These are phyloP conservation scores for Colletotrichum musae DNA, from an alignment of 2,329 filamentous ascomycete genomes.

Conservation along the genomic window DNA sequence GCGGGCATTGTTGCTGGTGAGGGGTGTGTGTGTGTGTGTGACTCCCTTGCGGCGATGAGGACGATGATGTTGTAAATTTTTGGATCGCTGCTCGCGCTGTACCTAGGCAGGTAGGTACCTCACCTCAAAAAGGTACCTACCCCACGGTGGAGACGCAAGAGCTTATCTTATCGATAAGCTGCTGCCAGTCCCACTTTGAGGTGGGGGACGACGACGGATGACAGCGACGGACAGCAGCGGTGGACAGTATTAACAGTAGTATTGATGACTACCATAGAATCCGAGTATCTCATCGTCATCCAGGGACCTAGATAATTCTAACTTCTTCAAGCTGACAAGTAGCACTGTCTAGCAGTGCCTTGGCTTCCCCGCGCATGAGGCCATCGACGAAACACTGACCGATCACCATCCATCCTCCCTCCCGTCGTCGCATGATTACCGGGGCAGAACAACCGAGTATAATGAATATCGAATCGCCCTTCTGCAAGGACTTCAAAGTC, in stretches of 20 bases:
- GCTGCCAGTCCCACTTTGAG: no score
- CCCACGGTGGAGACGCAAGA: no score
- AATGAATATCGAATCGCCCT: constrained; percentile 25
- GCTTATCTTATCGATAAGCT: no score
- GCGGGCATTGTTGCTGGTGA: constrained; percentile 25
- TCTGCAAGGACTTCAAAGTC: constrained; percentile 15
- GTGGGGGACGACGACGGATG: no score
- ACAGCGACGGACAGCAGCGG: no score
- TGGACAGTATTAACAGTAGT: no score
- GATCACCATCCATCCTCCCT: constrained; percentile 9
- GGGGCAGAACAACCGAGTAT: constrained; percentile 27
- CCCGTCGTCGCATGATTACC: constrained; percentile 13
- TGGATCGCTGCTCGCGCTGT: constrained; percentile 17
- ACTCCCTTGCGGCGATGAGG: constrained; percentile 6
- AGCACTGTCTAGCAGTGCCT: not conserved
- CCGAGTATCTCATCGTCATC: not conserved
- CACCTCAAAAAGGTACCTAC: no score
- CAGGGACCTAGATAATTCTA: not conserved
- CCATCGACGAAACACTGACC: constrained; percentile 32
- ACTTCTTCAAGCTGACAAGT: not conserved
- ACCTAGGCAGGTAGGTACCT: no score
- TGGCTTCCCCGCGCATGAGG: constrained; percentile 13
- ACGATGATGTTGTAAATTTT: constrained; percentile 33
- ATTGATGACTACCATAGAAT: no score
- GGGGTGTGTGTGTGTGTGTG: constrained; percentile 1